Percentiles rank a stretch among this genome's conserved stretches.
Conservation (phyloP, 2,329 filamentous ascomycete genomes). For the Trichothecium sympodiale region DNA sequence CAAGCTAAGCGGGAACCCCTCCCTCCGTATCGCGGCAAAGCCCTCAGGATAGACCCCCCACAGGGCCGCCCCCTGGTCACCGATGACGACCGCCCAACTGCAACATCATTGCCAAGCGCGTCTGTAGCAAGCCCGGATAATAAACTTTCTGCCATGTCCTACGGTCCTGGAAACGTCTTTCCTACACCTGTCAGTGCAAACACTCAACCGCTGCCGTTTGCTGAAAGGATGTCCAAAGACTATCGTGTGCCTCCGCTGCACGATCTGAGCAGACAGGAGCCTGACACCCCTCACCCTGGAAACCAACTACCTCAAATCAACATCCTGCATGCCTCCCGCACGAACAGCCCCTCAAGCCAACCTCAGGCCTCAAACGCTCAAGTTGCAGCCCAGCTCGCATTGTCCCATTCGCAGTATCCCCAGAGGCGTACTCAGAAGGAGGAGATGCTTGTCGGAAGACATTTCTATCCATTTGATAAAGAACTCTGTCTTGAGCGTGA, state of each 20-base stretch:
- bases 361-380: constrained; percentile 33
- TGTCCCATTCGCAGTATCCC: constrained; percentile 43
- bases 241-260: constrained; percentile 52
- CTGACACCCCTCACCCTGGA: constrained; percentile 40
- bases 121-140: constrained; percentile 48
- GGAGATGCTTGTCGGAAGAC: constrained; percentile 72
- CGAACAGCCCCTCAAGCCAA: constrained; percentile 33
- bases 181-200: constrained; percentile 53
- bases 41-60: constrained; percentile 51
- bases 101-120: constrained; percentile 47
- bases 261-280: constrained; percentile 44
- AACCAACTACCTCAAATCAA: constrained; percentile 46
- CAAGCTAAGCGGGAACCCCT: constrained; percentile 44
- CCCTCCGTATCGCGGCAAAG: constrained; percentile 49
- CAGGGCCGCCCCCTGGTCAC: constrained; percentile 43
- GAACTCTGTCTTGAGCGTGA: constrained; percentile 77
- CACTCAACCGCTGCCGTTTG: constrained; percentile 30
- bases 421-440: constrained; percentile 61
- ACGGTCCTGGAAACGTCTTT: constrained; percentile 43
- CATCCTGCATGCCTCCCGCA: constrained; percentile 38
- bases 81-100: constrained; percentile 49
- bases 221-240: constrained; percentile 42
- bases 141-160: constrained; percentile 45
- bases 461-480: constrained; percentile 70
- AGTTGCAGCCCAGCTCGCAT: constrained; percentile 46